Conservation (phyloP, 768 basidiomycete genomes). For the Podaxis mareebaensis region DNA sequence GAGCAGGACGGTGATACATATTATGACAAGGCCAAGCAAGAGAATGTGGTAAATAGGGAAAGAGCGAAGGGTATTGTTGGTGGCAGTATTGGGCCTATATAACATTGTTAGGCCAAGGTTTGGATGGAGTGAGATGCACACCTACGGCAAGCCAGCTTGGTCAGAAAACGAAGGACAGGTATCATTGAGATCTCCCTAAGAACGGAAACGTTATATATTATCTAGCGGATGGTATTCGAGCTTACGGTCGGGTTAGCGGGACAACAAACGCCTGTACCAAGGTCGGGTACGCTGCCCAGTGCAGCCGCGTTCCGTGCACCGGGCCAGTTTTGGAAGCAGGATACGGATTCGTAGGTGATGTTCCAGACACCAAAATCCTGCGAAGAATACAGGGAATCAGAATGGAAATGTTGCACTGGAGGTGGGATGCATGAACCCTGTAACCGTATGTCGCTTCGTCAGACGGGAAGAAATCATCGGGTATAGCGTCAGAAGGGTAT, state of each 20-base stretch:
- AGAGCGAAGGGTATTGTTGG: constrained; percentile 45
- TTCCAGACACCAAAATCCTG: constrained; percentile 92
- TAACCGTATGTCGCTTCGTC: constrained; percentile 66
- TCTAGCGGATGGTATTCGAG: constrained; percentile 5
- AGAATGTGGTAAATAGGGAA: constrained; percentile 36
- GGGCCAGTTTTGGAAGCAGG: constrained; percentile 63
- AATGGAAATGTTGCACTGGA: background rate
- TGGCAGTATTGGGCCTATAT: constrained; percentile 40
- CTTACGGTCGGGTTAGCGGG: constrained; percentile 65
- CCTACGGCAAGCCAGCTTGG: constrained; percentile 62
- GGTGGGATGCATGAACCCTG: constrained; percentile 26
- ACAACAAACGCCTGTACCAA: constrained; percentile 68
- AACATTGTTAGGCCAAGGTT: background rate
- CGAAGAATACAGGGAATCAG: constrained; percentile 1
- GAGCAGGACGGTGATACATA: constrained; percentile 33
- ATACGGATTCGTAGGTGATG: constrained; percentile 64
- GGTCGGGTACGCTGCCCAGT: constrained; percentile 62
- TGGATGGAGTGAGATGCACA: constrained; percentile 19
- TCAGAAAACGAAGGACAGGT: constrained; percentile 77
- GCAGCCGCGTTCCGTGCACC: constrained; percentile 61
- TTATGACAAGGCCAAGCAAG: constrained; percentile 46
- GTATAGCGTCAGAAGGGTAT: constrained; percentile 71
- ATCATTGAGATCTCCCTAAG: constrained; percentile 42
- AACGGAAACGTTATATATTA: background rate
- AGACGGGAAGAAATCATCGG: constrained; percentile 74